phyloP scores from a whole-genome alignment of 2,329 filamentous ascomycete species.

The Paecilomyces niveus region DNA sequence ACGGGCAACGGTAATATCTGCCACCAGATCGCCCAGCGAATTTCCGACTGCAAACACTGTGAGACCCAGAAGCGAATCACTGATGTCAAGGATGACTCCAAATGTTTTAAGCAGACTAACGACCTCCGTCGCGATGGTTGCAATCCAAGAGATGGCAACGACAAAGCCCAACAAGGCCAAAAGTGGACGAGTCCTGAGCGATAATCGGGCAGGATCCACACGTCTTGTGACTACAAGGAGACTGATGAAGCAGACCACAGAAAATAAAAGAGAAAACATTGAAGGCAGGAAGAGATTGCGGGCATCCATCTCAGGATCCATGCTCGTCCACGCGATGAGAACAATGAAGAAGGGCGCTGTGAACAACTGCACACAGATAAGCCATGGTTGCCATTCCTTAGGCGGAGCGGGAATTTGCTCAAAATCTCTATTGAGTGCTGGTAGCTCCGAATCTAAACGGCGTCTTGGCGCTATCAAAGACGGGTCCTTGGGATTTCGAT shows the following conservation, averaged over 20 bases:
- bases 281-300: conserved; percentile 50
- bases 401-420: conserved; percentile 17
- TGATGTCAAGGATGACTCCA: conserved; percentile 86
- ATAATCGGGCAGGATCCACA: conserved; percentile 47
- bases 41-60: conserved; percentile 97
- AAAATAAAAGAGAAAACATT: conserved; percentile 60
- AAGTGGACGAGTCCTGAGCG: conserved; percentile 66
- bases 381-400: conserved; percentile 81
- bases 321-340: conserved; percentile 56
- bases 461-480: conserved; percentile 6
- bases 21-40: conserved; percentile 86
- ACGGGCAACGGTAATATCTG: conserved; percentile 86
- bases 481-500: neutral
- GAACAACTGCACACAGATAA: conserved; percentile 77
- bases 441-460: conserved; percentile 35
- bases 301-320: conserved; percentile 50
- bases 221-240: conserved; percentile 59
- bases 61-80: conserved; percentile 86
- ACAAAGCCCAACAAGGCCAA: conserved; percentile 85
- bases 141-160: conserved; percentile 93
- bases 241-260: conserved; percentile 58
- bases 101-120: conserved; percentile 90
- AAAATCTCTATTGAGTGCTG: conserved; percentile 18
- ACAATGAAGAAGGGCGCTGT: conserved; percentile 79
- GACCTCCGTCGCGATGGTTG: conserved; percentile 89